Percentiles rank a stretch among this genome's conserved stretches.
phyloP scores from a whole-genome alignment of 352 stramenopile genomes.

The Discostella stelligera region DNA sequence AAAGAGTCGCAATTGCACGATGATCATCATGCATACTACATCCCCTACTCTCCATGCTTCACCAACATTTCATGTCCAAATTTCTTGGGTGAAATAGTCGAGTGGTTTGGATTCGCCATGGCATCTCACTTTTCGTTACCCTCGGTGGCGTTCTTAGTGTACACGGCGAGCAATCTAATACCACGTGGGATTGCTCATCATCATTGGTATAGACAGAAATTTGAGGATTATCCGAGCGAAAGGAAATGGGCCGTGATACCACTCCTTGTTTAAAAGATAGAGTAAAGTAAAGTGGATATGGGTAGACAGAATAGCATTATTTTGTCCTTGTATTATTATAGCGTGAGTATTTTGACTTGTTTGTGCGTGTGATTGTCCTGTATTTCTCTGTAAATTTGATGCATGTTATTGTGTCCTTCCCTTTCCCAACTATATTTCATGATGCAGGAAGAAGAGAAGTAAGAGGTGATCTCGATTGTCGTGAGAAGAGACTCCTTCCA shows the following conservation, averaged over 20 bases:
- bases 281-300: not conserved
- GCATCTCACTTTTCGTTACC: constrained; percentile 55
- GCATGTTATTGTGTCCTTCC: not conserved
- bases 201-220: constrained; percentile 81
- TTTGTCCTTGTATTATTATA: not conserved
- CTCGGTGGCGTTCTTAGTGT: constrained; percentile 71
- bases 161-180: constrained; percentile 80
- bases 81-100: constrained; percentile 85
- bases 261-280: constrained; percentile 64
- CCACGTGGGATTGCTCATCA: constrained; percentile 81
- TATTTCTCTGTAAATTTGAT: not conserved
- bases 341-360: not conserved
- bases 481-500: constrained; percentile 33
- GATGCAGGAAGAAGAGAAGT: constrained; percentile 33
- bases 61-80: constrained; percentile 81
- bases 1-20: constrained; percentile 10
- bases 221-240: constrained; percentile 74
- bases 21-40: constrained; percentile 65
- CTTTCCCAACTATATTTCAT: constrained; percentile 1
- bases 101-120: constrained; percentile 84
- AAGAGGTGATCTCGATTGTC: constrained; percentile 31
- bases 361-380: not conserved
- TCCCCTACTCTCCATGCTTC: constrained; percentile 80
- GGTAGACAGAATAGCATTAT: not conserved
- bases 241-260: constrained; percentile 82